Evolutionary conservation across 345 rosid species (phyloP).

Genomic region (Brassica carinata): DNA sequence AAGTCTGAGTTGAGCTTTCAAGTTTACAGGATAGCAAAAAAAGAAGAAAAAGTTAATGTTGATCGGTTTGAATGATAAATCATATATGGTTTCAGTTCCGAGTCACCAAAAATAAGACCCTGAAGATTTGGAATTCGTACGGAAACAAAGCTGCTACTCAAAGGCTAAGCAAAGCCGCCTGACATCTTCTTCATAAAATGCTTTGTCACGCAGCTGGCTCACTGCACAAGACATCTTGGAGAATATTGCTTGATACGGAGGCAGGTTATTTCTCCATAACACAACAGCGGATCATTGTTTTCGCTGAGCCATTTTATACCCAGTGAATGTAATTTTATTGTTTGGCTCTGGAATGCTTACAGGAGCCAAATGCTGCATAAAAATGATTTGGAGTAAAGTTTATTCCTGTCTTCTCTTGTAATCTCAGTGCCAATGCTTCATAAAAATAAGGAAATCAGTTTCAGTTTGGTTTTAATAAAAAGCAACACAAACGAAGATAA

Average conservation of each 20-base stretch:
- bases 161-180: constrained; percentile 96
- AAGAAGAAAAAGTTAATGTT: not conserved
- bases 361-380: constrained; percentile 97
- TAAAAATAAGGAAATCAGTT: not conserved
- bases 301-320: constrained; percentile 5
- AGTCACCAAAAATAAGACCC: too few species aligned
- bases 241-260: constrained; percentile 90
- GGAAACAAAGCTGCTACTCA: constrained; percentile 81
- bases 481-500: not conserved
- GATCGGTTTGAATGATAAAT: not conserved
- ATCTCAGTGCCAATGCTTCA: constrained; percentile 98
- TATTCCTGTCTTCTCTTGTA: constrained; percentile 94
- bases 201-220: constrained; percentile 97
- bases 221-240: constrained; percentile 87
- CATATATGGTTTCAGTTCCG: too few species aligned
- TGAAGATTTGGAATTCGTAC: too few species aligned
- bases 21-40: not conserved
- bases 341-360: constrained; percentile 43
- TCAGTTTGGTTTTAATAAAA: not conserved
- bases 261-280: constrained; percentile 93
- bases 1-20: not conserved
- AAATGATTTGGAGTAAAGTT: constrained; percentile 90
- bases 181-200: constrained; percentile 97
- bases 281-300: constrained; percentile 13
- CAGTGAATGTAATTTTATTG: not conserved